Evolutionary conservation across 2,329 filamentous ascomycete species (phyloP), one percentile per base, ranked within the genome.

Genomic region (Huntiella omanensis): DNA sequence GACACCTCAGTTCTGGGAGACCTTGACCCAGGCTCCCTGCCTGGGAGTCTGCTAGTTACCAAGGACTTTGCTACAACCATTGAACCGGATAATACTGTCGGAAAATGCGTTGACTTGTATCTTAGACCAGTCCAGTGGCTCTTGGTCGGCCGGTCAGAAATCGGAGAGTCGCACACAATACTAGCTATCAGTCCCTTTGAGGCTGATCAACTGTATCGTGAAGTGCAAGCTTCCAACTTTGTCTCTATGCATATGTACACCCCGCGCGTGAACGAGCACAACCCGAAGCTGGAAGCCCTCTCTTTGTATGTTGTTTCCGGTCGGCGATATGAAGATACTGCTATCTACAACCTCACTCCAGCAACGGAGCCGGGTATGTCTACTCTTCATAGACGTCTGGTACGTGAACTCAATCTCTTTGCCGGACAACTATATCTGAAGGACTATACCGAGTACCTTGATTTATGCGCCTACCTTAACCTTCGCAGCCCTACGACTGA

Each of bases 371-470:
- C 22, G 5, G 8, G 22, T 11, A 10, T 6, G 16, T n/a, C 11
- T 28, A 11, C 32, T 37, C 3, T 22, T 13, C n/a, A 28, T 28
- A 28, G 22, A 3, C 22, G 22, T 4, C 54, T 71, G 0, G 56
- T 60, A 0, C 58, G 63, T 0, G 63, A 73, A 47, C 63, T 84
- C 0, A 78, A 80, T 38, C 58, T 84, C 0, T 83, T 85, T 46
- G 64, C 80, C 0, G 80, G 80, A 0, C 75, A 80, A 46, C 62
- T 83, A 0, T 84, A 83, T 52, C 61, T 83, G 7, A 57, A 55
- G 0, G 66, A 63, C 0, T 71, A 65, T 38, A 49, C 59, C 0
- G 69, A 81, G 45, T 85, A 83, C 50, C 51, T 56, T 0, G 55
- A 60, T 1, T 54, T 69, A 0, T 78, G 74, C 49, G 55, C 61